Conservation (phyloP, 2,329 filamentous ascomycete species). For the Teratosphaeria epicoccoides region DNA sequence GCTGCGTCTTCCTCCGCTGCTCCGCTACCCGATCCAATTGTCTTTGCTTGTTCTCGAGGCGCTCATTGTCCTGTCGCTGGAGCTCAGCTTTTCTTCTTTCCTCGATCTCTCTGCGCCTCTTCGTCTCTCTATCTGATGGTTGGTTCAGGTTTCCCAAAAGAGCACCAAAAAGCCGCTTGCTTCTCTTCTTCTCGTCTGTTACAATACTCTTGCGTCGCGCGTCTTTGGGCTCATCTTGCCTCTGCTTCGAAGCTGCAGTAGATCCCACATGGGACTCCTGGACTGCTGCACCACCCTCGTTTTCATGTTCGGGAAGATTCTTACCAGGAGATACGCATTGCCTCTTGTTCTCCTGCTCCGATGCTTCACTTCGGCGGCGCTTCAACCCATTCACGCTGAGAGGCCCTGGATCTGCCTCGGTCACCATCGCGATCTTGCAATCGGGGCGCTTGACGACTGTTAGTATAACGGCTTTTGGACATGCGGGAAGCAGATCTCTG, state of each 20-base stretch:
- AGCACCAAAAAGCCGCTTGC: slow-evolving; percentile 72
- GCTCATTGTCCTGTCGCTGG: slow-evolving; percentile 58
- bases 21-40: slow-evolving; percentile 44
- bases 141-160: slow-evolving; percentile 26
- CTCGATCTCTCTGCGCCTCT: slow-evolving; percentile 72
- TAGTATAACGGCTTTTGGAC: neutral
- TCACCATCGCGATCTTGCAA: neutral
- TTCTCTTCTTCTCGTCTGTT: slow-evolving; percentile 69
- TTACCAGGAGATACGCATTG: slow-evolving; percentile 23
- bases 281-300: slow-evolving; percentile 4
- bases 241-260: neutral
- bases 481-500: neutral
- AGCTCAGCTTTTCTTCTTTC: slow-evolving; percentile 60
- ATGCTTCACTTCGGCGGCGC: slow-evolving; percentile 15
- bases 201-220: slow-evolving; percentile 15
- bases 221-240: neutral
- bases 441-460: neutral
- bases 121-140: slow-evolving; percentile 45
- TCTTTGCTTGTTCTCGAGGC: slow-evolving; percentile 56
- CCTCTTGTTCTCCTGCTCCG: slow-evolving; percentile 19
- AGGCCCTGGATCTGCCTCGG: neutral
- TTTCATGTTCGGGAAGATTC: slow-evolving; percentile 11
- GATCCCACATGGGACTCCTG: neutral
- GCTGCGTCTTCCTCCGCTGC: slow-evolving; percentile 56
- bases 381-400: slow-evolving; percentile 14